phyloP scores from a whole-genome alignment of 371 early-diverging fungal genomes.

The Vittaforma corneae region DNA sequence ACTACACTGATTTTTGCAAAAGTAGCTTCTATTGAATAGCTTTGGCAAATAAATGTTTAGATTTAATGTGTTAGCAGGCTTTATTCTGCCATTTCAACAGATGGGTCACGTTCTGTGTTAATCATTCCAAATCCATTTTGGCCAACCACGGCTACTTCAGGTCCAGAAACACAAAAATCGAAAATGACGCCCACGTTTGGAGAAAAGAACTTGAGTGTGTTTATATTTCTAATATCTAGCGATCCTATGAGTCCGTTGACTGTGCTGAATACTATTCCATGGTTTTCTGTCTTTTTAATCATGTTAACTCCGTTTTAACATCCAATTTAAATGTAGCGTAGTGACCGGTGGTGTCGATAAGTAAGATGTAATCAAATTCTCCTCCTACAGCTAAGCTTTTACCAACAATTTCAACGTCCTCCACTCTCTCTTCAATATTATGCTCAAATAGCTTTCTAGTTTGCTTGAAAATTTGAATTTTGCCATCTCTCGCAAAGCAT shows the following conservation, averaged over 20 bases:
- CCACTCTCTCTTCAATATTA: conserved; percentile 15
- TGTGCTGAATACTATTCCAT: conserved; percentile 28
- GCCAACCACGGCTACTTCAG: conserved; percentile 30
- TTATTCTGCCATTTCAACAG: not conserved
- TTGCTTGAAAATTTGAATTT: conserved; percentile 27
- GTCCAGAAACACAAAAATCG: conserved; percentile 24
- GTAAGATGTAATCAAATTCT: conserved; percentile 27
- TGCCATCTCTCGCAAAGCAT: conserved; percentile 21
- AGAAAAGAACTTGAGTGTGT: conserved; percentile 20
- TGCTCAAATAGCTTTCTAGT: conserved; percentile 24
- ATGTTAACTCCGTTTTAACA: conserved; percentile 7
- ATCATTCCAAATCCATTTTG: conserved; percentile 21
- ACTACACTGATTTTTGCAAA: not conserved
- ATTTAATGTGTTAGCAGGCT: no score
- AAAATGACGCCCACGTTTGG: conserved; percentile 29
- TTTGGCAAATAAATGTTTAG: no score
- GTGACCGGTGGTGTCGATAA: conserved; percentile 33
- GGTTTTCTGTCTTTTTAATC: conserved; percentile 5
- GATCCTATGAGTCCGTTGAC: conserved; percentile 29
- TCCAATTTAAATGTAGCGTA: conserved; percentile 25
- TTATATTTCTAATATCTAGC: conserved; percentile 38
- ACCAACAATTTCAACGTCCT: conserved; percentile 19
- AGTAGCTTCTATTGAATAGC: not conserved
- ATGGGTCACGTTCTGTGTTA: conserved; percentile 12
- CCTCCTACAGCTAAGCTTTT: conserved; percentile 44